Conservation (phyloP, 495 filamentous ascomycete genomes). For the Viridothelium virens region DNA sequence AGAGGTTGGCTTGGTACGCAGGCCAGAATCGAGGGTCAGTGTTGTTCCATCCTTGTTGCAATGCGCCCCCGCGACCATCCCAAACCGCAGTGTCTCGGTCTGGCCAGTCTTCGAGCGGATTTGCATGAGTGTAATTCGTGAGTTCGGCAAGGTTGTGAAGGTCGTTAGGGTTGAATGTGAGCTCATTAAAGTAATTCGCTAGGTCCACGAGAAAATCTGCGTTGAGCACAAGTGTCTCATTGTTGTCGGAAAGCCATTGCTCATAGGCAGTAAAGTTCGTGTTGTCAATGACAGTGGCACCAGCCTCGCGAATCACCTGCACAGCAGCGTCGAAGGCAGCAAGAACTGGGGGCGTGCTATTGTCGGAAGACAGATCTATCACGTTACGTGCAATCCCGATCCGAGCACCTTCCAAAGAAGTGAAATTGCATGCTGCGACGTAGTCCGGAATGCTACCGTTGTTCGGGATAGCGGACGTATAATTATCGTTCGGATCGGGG, state of each 20-base stretch:
- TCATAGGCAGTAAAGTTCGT: conserved; percentile 46
- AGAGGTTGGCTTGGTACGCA: conserved; percentile 37
- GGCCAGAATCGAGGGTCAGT: conserved; percentile 33
- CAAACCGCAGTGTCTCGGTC: conserved; percentile 43
- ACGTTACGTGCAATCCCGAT: conserved; percentile 50
- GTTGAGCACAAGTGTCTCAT: conserved; percentile 29
- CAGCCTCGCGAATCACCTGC: conserved; percentile 38
- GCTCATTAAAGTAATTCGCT: conserved; percentile 32
- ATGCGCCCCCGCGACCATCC: conserved; percentile 32
- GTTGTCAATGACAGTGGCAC: conserved; percentile 46
- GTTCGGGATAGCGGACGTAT: conserved; percentile 47
- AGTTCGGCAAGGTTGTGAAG: conserved; percentile 37
- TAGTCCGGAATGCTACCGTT: conserved; percentile 42
- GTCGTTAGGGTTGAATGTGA: conserved; percentile 37
- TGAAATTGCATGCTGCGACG: conserved; percentile 44
- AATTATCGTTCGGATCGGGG: conserved; percentile 44
- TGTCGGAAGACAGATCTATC: conserved; percentile 27
- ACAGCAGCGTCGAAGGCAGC: conserved; percentile 43
- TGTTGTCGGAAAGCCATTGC: conserved; percentile 24
- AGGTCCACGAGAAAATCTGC: conserved; percentile 35
- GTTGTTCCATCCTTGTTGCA: conserved; percentile 35
- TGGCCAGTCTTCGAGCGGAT: conserved; percentile 43
- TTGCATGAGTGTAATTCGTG: conserved; percentile 40
- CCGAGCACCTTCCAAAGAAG: conserved; percentile 41
- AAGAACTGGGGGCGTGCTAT: conserved; percentile 30